These are phyloP conservation scores for Maudiozyma saulgeensis DNA, from an alignment of 805 yeast species.

Conservation along the genomic window DNA sequence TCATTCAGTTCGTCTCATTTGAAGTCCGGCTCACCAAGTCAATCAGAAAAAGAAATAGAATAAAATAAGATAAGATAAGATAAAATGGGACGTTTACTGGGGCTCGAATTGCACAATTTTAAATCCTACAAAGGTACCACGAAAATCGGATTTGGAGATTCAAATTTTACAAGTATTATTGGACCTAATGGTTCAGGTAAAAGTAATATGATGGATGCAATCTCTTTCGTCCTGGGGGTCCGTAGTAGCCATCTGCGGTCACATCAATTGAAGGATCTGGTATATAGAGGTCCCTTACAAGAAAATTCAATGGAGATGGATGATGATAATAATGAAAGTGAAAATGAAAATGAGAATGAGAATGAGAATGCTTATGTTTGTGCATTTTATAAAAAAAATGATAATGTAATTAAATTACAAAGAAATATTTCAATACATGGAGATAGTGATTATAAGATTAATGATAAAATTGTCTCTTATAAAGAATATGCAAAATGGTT, in stretches of 20 bases:
- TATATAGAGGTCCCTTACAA: slow-evolving; percentile 56
- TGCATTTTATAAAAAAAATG: slow-evolving; percentile 61
- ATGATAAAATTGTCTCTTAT: slow-evolving; percentile 51
- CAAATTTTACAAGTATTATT: slow-evolving; percentile 78
- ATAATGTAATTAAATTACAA: slow-evolving; percentile 50
- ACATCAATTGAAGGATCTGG: slow-evolving; percentile 58
- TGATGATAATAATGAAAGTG: slow-evolving; percentile 20
- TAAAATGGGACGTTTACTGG: slow-evolving; percentile 71
- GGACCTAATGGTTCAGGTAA: slow-evolving; percentile 99
- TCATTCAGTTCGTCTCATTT: too few relatives aligned
- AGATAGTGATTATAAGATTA: slow-evolving; percentile 55
- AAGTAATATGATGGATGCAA: slow-evolving; percentile 95
- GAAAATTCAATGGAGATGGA: not conserved
- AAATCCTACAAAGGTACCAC: slow-evolving; percentile 80
- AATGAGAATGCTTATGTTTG: slow-evolving; percentile 55
- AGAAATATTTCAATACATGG: slow-evolving; percentile 54
- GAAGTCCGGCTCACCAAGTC: too few relatives aligned
- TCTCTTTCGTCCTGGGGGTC: slow-evolving; percentile 87
- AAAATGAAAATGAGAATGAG: slow-evolving; percentile 14
- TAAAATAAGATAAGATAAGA: slow-evolving; percentile 48
- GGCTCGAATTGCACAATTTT: slow-evolving; percentile 75
- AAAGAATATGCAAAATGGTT: slow-evolving; percentile 55
- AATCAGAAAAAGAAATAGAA: too few relatives aligned
- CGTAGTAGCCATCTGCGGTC: slow-evolving; percentile 70
- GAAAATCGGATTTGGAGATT: slow-evolving; percentile 71